Conservation (phyloP, 2,329 filamentous ascomycete species). For the Ramularia endophylla region DNA sequence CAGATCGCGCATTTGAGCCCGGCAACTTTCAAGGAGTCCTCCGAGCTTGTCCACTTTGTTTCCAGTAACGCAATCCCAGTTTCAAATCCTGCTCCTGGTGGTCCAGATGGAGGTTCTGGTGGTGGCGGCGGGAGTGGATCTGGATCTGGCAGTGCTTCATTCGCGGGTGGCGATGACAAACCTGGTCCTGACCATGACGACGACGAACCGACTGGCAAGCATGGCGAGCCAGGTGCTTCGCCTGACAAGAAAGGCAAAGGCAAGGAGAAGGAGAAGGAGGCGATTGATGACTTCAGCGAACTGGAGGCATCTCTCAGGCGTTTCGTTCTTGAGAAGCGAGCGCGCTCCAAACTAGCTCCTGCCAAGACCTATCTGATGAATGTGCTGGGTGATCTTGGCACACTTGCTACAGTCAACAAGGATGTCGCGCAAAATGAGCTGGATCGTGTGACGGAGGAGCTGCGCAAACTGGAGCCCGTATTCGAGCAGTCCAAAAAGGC, state of each 20-base stretch:
- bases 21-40: conserved; percentile 83
- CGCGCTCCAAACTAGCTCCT: conserved; percentile 89
- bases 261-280: conserved; percentile 72
- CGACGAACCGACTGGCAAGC: conserved; percentile 52
- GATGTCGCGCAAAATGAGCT: conserved; percentile 83
- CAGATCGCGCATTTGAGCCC: conserved; percentile 86
- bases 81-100: conserved; percentile 52
- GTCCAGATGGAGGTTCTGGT: conserved; percentile 43
- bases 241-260: conserved; percentile 55
- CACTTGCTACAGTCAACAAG: conserved; percentile 76
- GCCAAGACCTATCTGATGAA: conserved; percentile 95
- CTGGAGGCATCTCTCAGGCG: conserved; percentile 82
- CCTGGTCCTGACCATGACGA: conserved; percentile 39
- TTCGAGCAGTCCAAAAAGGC: conserved; percentile 80
- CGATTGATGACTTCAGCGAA: conserved; percentile 81
- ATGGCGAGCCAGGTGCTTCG: conserved; percentile 38
- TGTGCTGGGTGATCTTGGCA: conserved; percentile 79
- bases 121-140: conserved; percentile 27
- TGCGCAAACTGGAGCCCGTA: conserved; percentile 76
- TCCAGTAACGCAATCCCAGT: conserved; percentile 93
- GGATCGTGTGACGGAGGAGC: conserved; percentile 71
- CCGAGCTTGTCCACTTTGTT: conserved; percentile 93
- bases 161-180: conserved; percentile 32
- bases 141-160: conserved; percentile 30
- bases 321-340: conserved; percentile 93